Evolutionary conservation across 192 early-diverging fungal species (phyloP).

Genomic region (Linnemannia hyalina): DNA sequence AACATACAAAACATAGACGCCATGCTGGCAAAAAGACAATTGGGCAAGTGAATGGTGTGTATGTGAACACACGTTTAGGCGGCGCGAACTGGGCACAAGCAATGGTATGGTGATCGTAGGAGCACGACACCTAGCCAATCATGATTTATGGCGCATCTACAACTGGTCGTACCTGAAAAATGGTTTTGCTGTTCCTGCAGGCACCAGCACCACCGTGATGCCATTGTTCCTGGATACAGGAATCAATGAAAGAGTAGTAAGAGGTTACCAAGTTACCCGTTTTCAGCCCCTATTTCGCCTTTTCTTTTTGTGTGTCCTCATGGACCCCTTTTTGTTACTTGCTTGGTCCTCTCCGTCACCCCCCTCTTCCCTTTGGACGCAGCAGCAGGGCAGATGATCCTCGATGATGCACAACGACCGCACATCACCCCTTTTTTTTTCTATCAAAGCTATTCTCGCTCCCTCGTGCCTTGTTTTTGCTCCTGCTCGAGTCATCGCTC

Average conservation of each 20-base stretch:
- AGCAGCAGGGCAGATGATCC: slow-evolving; percentile 9
- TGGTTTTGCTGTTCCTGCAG: neutral
- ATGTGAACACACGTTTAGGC: too few species aligned
- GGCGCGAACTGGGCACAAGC: neutral
- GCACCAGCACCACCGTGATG: neutral
- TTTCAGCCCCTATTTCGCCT: neutral
- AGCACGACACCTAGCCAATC: neutral
- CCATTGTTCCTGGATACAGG: neutral
- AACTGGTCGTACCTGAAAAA: neutral
- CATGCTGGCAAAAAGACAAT: neutral
- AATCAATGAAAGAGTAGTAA: neutral
- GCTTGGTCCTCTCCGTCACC: neutral
- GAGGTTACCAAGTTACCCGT: neutral
- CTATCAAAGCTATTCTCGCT: slow-evolving; percentile 5
- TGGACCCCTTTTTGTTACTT: slow-evolving; percentile 4
- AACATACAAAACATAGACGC: neutral
- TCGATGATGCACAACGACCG: slow-evolving; percentile 1
- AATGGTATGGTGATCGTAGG: neutral
- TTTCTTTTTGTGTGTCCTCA: neutral
- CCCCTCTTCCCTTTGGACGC: neutral
- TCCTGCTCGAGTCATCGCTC: neutral
- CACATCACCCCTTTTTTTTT: neutral
- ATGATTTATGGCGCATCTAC: neutral
- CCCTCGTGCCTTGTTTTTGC: neutral
- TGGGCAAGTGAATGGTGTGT: too few species aligned